Base-by-base conservation (phyloP, 2,329 filamentous ascomycete species). In the Parafenestella ontariensis region DNA sequence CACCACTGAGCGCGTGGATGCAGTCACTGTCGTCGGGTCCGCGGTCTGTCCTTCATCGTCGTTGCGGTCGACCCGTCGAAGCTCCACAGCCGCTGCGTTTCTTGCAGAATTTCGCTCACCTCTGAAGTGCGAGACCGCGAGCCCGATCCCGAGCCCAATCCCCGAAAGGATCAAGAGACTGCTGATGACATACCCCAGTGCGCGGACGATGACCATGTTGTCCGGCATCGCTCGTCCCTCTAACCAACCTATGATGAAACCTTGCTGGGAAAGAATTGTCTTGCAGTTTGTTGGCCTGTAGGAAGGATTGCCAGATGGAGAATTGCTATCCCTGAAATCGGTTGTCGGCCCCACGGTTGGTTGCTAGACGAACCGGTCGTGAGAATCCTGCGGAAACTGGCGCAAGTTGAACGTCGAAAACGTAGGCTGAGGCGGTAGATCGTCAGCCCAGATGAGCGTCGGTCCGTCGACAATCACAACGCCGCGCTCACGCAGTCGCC, bases 391-490 rank as follows among this genome's bases (percentile, higher is more conserved):
- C n/a, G 29, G 31, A 10, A 8, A 26, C 33, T 54, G 41, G 11
- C 26, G 47, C 23, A 59, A 17, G 26, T 62, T 57, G 50, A 46
- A 52, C 3, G 46, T 54, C n/a, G 53, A 59, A 7, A 46, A 26
- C 3, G 36, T 45, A 7, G 49, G 49, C 3, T 46, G 52, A 33
- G 50, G 36, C 9, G 58, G 60, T 24, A 57, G 20, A 7, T 51
- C 36, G n/a, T 61, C 52, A 5, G 31, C 44, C 60, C 56, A 64
- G 31, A 59, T 52, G 33, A 62, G 47, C 8, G 52, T 26, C 3
- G 59, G 52, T 1, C 54, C 52, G 17, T 57, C 34, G n/a, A 62
- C 46, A 18, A 61, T 33, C 23, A 61, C 55, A 18, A 61, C n/a
- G 52, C 59, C 61, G 13, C 36, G 48, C 29, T 62, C 29, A 20